Evolutionary conservation across 805 yeast species (phyloP).

Genomic region (Candida quercuum): DNA sequence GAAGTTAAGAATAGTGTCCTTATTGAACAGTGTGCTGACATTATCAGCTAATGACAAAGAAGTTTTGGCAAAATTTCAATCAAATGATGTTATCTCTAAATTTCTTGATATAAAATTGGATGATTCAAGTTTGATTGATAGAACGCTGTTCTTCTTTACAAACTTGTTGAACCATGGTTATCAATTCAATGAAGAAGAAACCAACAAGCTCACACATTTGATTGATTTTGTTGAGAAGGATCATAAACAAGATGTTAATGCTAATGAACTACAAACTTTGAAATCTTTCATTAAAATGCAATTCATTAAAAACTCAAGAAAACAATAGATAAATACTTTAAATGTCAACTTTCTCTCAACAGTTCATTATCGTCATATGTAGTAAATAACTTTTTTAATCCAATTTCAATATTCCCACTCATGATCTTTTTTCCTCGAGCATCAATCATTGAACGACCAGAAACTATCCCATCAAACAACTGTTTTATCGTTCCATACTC

Average conservation of each 20-base stretch:
- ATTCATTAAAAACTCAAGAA: constrained; percentile 13
- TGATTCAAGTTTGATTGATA: constrained; percentile 45
- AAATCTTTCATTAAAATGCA: constrained; percentile 24
- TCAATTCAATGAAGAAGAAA: constrained; percentile 41
- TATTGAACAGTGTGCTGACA: constrained; percentile 55
- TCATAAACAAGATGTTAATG: constrained; percentile 43
- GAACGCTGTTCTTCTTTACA: constrained; percentile 44
- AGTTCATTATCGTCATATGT: constrained; percentile 45
- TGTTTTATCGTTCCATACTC: constrained; percentile 35
- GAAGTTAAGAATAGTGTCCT: constrained; percentile 49
- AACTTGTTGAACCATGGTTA: constrained; percentile 40
- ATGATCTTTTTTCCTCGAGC: constrained; percentile 39
- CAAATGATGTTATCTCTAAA: constrained; percentile 22
- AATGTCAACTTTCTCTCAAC: constrained; percentile 4
- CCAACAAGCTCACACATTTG: constrained; percentile 28
- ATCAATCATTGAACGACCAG: constrained; percentile 34
- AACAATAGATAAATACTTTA: constrained; percentile 1
- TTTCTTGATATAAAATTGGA: constrained; percentile 19
- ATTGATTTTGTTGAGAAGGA: constrained; percentile 33
- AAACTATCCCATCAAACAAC: constrained; percentile 22
- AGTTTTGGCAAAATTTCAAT: constrained; percentile 32
- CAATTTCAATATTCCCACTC: constrained; percentile 44
- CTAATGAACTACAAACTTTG: constrained; percentile 47
- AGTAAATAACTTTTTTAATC: constrained; percentile 42
- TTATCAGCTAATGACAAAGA: constrained; percentile 38